A percentile compares a stretch with the other conserved stretches of the same genome.
These are phyloP conservation scores for Fermentozyma sake DNA, from an alignment of 1,139 yeast species.

Conservation along the genomic window DNA sequence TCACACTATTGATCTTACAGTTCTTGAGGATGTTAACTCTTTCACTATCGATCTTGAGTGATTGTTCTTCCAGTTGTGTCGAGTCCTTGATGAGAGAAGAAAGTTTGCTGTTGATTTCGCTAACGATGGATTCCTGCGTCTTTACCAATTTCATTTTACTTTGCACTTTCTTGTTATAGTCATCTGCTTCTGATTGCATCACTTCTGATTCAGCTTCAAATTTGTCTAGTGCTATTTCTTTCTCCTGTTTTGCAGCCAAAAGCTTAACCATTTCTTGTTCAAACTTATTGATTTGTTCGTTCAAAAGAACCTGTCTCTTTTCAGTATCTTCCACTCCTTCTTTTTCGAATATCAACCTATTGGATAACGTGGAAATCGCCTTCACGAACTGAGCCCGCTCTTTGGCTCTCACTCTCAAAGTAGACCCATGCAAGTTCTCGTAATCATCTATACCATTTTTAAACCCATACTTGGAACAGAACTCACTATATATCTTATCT, in stretches of 20 bases:
- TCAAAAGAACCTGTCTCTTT: slow-evolving; percentile 37
- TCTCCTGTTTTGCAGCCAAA: slow-evolving; percentile 22
- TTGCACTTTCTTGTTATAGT: slow-evolving; percentile 20
- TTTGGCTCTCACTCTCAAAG: slow-evolving; percentile 55
- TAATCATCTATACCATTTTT: slow-evolving; percentile 54
- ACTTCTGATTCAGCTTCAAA: slow-evolving; percentile 51
- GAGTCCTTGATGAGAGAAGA: slow-evolving; percentile 27
- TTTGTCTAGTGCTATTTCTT: slow-evolving; percentile 38
- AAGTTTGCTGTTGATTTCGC: slow-evolving; percentile 32
- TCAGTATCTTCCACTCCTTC: slow-evolving; percentile 51
- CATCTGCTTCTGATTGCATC: slow-evolving; percentile 31
- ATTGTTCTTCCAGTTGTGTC: slow-evolving; percentile 44
- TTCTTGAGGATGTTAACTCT: slow-evolving; percentile 60
- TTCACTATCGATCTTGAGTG: slow-evolving; percentile 54
- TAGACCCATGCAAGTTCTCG: slow-evolving; percentile 62
- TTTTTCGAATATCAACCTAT: slow-evolving; percentile 60
- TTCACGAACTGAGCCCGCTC: slow-evolving; percentile 60
- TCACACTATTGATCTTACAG: slow-evolving; percentile 71
- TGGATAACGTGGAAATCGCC: slow-evolving; percentile 58
- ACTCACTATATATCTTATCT: slow-evolving; percentile 42
- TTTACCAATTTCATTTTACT: slow-evolving; percentile 24
- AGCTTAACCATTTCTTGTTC: slow-evolving; percentile 30
- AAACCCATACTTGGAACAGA: slow-evolving; percentile 54
- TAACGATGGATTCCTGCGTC: slow-evolving; percentile 27
- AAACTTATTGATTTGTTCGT: slow-evolving; percentile 27